Percentiles rank a stretch among this genome's conserved stretches.
These are phyloP conservation scores for Artemisia argyi DNA, from an alignment of 129 eudicot genomes.

Conservation along the genomic window DNA sequence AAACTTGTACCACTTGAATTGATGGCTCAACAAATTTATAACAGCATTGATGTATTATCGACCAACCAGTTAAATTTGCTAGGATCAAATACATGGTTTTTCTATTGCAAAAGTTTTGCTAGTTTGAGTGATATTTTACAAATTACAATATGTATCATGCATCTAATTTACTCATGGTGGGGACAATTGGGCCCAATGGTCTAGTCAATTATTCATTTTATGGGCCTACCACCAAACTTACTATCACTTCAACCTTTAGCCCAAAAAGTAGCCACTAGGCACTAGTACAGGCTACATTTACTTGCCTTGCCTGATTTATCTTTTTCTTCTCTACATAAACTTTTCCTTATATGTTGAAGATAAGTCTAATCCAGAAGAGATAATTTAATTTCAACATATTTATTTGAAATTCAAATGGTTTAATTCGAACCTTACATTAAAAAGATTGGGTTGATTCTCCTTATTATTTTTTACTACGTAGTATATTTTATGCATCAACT, in stretches of 20 bases:
- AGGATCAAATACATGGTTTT: background rate
- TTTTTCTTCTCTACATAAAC: background rate
- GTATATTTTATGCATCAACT: too few relatives aligned
- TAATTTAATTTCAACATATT: too few relatives aligned
- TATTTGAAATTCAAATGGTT: too few relatives aligned
- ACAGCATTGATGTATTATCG: too few relatives aligned
- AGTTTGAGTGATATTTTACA: background rate
- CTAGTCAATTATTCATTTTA: background rate
- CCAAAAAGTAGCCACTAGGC: slow-evolving; percentile 17
- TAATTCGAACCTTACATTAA: too few relatives aligned
- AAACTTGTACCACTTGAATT: too few relatives aligned
- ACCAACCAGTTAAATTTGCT: too few relatives aligned
- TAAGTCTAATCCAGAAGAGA: too few relatives aligned
- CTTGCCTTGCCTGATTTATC: background rate
- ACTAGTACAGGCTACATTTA: background rate
- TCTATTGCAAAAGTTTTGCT: background rate
- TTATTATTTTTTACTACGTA: too few relatives aligned
- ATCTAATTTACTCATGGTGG: slow-evolving; percentile 13
- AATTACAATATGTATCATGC: background rate
- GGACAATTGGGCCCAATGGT: slow-evolving; percentile 14
- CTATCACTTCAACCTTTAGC: slow-evolving; percentile 14
- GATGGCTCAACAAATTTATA: too few relatives aligned
- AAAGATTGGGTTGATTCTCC: too few relatives aligned
- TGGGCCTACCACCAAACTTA: slow-evolving; percentile 20
- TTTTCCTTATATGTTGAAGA: background rate